Evolutionary conservation across 257 asterid genomes (phyloP), one percentile per base, ranked within the genome.

Genomic region (Datura wrightii): DNA sequence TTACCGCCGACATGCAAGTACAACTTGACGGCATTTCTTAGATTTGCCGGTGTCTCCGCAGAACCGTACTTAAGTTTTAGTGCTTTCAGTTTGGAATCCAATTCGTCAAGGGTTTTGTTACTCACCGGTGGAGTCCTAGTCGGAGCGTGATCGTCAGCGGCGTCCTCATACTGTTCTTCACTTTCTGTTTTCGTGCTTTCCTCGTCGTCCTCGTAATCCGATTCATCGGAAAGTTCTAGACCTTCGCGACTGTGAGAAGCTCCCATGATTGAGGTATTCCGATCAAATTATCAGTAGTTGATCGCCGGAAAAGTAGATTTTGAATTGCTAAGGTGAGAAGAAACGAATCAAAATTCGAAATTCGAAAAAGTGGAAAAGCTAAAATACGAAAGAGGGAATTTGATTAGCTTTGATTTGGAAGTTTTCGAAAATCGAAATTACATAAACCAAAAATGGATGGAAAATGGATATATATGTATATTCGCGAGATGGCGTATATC

Each of bases 211-310:
- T 94, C 94, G 67, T 93, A 92, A 5, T 93, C 99, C 53, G 98
- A 89, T 46, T 88, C 93, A 83, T 94, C 99, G 85, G 98, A 94
- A 50, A 97, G 98, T 2, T 97, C 98, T 7, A 94, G 92, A 2
- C 98, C 99, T 88, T 97, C 99, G 58, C 99, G 97, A 84, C 99
- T 97, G 11, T 97, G 98, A 10, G 99, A 94, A 85, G 85, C 97
- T 63, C 99, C 99, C 99, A 97, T 97, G 41, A 56, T 76, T 54
- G 78, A 50, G 7, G 36, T 53, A 8, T 62, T 62, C 78, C 31
- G 48, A 42, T 48, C 59, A 81, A 39, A 41, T n/a, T 13, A 82
- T 67, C 50, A 37, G 9, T 24, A 5, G 50, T 37, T 39, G 50
- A 67, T 42, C 36, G 42, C 79, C 63, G 48, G 66, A 16, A 66